Evolutionary conservation across 805 yeast species (phyloP).

Genomic region (Yamadazyma nakazawae): DNA sequence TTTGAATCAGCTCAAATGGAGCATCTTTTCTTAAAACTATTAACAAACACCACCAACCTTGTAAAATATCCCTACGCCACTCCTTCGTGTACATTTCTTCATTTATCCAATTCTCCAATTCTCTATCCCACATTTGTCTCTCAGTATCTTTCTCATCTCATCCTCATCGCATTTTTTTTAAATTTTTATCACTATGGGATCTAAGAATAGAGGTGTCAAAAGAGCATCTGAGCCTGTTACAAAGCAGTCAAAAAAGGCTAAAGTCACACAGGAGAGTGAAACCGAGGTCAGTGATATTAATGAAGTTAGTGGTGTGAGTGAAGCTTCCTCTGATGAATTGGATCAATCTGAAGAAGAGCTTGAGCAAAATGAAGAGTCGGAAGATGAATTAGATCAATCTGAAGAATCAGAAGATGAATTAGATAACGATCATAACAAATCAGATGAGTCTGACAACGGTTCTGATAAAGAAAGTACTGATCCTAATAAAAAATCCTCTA

Average conservation of each 20-base stretch:
- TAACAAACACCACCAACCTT: too few species aligned
- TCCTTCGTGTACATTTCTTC: neutral
- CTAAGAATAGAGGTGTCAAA: conserved; percentile 28
- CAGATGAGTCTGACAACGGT: conserved; percentile 24
- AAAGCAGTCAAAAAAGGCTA: conserved; percentile 23
- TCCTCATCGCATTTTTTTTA: conserved; percentile 11
- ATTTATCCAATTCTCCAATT: too few species aligned
- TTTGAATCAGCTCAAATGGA: too few species aligned
- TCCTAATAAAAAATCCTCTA: conserved; percentile 47
- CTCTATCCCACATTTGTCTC: neutral
- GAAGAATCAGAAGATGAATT: conserved; percentile 24
- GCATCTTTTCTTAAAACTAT: too few species aligned
- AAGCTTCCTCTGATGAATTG: neutral
- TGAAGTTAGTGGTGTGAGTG: conserved; percentile 9
- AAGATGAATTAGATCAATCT: neutral
- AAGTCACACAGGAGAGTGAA: conserved; percentile 15
- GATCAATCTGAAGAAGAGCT: conserved; percentile 10
- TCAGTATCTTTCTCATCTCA: neutral
- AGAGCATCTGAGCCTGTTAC: conserved; percentile 19
- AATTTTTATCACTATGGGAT: conserved; percentile 9
- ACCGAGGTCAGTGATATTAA: conserved; percentile 10
- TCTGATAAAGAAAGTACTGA: conserved; percentile 18
- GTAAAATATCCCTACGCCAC: too few species aligned
- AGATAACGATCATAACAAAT: conserved; percentile 21
- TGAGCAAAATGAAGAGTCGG: conserved; percentile 20